Evolutionary conservation across 805 yeast species (phyloP).

Genomic region (Lipomyces oligophaga): DNA sequence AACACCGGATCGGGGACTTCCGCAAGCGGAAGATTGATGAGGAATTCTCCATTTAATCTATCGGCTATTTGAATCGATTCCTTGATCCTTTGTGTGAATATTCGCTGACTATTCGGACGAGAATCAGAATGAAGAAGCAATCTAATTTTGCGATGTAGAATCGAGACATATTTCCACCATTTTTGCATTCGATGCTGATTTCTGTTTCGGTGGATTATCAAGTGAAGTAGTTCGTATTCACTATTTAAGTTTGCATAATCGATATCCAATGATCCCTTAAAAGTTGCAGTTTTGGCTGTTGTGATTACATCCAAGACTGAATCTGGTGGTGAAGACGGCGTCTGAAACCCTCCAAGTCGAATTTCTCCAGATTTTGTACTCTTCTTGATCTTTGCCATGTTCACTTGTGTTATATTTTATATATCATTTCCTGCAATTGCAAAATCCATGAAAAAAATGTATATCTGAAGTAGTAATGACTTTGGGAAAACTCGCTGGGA

Average conservation of each 20-base stretch:
- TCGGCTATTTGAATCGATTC: background rate
- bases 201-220: slow-evolving; percentile 64
- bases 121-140: slow-evolving; percentile 2
- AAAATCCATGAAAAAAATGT: no score
- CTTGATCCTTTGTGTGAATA: background rate
- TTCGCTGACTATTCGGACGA: background rate
- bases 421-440: no score
- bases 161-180: slow-evolving; percentile 75
- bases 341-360: no score
- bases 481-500: no score
- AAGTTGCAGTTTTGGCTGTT: no score
- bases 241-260: slow-evolving; percentile 32
- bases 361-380: no score
- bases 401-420: no score
- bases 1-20: background rate
- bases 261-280: no score
- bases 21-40: background rate
- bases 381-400: no score
- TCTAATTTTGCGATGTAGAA: slow-evolving; percentile 50
- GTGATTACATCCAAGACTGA: no score
- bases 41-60: background rate
- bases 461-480: no score
- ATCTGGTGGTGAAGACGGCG: no score
- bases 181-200: slow-evolving; percentile 69
- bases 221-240: slow-evolving; percentile 58